Evolutionary conservation across 1,139 yeast genomes (phyloP), one percentile per base, ranked within the genome.

Genomic region (Diutina siamensis): DNA sequence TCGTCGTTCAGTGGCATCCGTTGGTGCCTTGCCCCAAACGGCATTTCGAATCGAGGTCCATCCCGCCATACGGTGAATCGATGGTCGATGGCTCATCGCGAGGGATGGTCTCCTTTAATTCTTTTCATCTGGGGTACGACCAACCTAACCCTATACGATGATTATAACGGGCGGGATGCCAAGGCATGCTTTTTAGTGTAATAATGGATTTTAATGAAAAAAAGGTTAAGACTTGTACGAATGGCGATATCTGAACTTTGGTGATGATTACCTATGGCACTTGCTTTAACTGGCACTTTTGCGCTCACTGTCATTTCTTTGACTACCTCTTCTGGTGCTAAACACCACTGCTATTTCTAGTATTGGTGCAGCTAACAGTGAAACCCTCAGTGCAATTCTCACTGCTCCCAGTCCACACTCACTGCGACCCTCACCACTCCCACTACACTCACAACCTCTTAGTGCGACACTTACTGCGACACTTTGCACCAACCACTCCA

Each of bases 1-100:
- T 2, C 42, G 32, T 17, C 42, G 42, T 15, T 38, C 42, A 13
- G 22, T 25, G 20, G 42, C 31, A 17, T 38, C 42, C 3, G 33
- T 15, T 4, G 42, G 42, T 9, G 42, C 21, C n/a, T 25, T 25
- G 7, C 42, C 42, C 42, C 42, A 38, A 8, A 38, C 17, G 19
- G 42, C 42, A n/a, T 20, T 38, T 15, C 42, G n/a, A 25, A 25
- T 7, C 5, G 34, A 10, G 10, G 7, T 4, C 34, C 36, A 34
- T 18, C 20, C 9, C 13, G 36, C 8, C 10, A 18, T 17, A 25
- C 7, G 28, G 28, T 25, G 28, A 25, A 25, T 10, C 7, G 9
- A 25, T 31, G 34, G 15, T 31, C 13, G 15, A 13, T 12, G 4
- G 5, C 13, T 31, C 13, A 10, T 31, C 28, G 28, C 28, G 28